A percentile compares a stretch with the other conserved stretches of the same genome.
These are phyloP conservation scores for Boletus vinaceobasis DNA, from an alignment of 768 basidiomycete species.

Conservation along the genomic window DNA sequence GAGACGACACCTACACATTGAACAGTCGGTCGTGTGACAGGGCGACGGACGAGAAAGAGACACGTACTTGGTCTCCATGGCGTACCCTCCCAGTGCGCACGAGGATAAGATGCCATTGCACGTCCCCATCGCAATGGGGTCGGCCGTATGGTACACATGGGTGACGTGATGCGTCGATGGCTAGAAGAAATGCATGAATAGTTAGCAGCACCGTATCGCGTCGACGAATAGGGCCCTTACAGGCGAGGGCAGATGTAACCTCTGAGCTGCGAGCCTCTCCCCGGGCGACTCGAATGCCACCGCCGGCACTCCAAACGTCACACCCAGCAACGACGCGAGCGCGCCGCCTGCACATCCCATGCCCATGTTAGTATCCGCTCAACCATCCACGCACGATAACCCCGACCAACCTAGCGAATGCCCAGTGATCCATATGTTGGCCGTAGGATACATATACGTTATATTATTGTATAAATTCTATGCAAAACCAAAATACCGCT, in stretches of 20 bases:
- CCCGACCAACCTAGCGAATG: conserved; percentile 59
- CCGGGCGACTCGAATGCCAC: conserved; percentile 90
- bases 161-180: conserved; percentile 78
- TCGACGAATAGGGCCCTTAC: conserved; percentile 39
- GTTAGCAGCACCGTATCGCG: neutral
- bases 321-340: conserved; percentile 76
- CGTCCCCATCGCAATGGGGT: conserved; percentile 89
- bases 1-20: conserved; percentile 64
- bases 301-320: conserved; percentile 85
- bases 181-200: conserved; percentile 29
- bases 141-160: conserved; percentile 92
- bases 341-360: conserved; percentile 42
- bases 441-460: conserved; percentile 85
- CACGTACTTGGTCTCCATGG: conserved; percentile 70
- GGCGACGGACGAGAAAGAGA: neutral
- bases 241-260: conserved; percentile 84
- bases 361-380: conserved; percentile 24
- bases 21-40: neutral
- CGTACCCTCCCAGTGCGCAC: conserved; percentile 87
- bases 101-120: conserved; percentile 79
- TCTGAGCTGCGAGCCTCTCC: conserved; percentile 71
- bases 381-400: conserved; percentile 13
- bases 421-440: conserved; percentile 85
- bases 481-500: neutral
- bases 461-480: conserved; percentile 95